phyloP scores from a whole-genome alignment of 2,329 filamentous ascomycete genomes.

The Fusarium temperatum region DNA sequence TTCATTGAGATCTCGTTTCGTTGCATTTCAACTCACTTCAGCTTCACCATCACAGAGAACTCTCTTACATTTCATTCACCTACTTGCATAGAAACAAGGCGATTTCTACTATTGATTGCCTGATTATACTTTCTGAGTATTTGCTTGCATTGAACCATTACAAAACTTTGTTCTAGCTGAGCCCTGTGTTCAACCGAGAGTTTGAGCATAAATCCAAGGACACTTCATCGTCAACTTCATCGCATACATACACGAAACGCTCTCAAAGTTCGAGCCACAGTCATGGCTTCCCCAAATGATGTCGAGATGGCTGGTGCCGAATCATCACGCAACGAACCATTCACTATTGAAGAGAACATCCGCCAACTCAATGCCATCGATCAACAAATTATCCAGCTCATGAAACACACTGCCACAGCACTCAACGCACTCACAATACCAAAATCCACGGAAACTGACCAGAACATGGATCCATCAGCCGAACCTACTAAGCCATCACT shows the following conservation, averaged over 20 bases:
- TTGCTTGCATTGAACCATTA: too few species aligned
- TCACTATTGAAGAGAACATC: conserved; percentile 81
- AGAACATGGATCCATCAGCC: conserved; percentile 13
- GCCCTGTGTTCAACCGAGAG: not conserved
- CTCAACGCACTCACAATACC: conserved; percentile 56
- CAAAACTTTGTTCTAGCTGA: not conserved
- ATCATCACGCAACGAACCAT: conserved; percentile 55
- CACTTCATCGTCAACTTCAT: not conserved
- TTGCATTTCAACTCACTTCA: not conserved
- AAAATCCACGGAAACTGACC: conserved; percentile 12
- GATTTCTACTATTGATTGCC: too few species aligned
- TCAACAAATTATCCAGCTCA: conserved; percentile 58
- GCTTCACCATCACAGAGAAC: not conserved
- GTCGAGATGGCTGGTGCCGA: conserved; percentile 44
- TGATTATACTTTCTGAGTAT: not conserved
- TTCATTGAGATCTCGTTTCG: not conserved
- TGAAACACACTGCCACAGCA: conserved; percentile 56
- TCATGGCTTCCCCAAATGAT: conserved; percentile 47
- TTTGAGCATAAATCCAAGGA: not conserved
- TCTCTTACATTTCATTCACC: not conserved
- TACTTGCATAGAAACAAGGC: not conserved
- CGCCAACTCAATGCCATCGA: conserved; percentile 83
- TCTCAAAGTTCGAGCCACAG: not conserved
- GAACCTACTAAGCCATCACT: conserved; percentile 40
- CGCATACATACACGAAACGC: not conserved